phyloP scores from a whole-genome alignment of 306 rosid genomes.

The Parietaria judaica region DNA sequence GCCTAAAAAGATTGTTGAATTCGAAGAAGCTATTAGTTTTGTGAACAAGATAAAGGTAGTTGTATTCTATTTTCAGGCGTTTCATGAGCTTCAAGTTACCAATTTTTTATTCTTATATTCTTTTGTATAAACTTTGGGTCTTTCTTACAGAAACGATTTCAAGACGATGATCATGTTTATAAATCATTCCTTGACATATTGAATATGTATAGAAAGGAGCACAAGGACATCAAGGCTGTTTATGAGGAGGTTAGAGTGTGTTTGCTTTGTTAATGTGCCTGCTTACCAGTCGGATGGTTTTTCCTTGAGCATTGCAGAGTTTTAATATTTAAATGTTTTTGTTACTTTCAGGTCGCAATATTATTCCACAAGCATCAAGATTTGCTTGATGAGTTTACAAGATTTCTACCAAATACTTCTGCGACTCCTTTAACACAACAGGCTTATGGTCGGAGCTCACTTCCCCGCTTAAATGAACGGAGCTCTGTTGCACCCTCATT shows the following conservation, averaged over 20 bases:
- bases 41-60: constrained; percentile 96
- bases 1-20: constrained; percentile 82
- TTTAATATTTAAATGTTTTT: constrained; percentile 6
- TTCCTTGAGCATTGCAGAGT: background rate
- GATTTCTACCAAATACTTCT: constrained; percentile 82
- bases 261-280: background rate
- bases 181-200: constrained; percentile 92
- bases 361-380: constrained; percentile 74
- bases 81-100: constrained; percentile 4
- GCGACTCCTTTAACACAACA: constrained; percentile 60
- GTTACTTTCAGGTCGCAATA: constrained; percentile 50
- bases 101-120: constrained; percentile 3
- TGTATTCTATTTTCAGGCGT: background rate
- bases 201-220: constrained; percentile 97
- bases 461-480: constrained; percentile 63
- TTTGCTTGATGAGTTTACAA: constrained; percentile 80
- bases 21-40: constrained; percentile 94
- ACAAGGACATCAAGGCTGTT: constrained; percentile 82
- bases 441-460: constrained; percentile 40
- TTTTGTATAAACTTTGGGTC: constrained; percentile 11
- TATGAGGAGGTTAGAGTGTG: constrained; percentile 62
- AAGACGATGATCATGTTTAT: constrained; percentile 75
- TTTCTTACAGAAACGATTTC: constrained; percentile 69
- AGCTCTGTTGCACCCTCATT: constrained; percentile 49
- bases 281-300: background rate